Evolutionary conservation across 2,329 filamentous ascomycete species (phyloP).

Genomic region (Alternaria consortialis): DNA sequence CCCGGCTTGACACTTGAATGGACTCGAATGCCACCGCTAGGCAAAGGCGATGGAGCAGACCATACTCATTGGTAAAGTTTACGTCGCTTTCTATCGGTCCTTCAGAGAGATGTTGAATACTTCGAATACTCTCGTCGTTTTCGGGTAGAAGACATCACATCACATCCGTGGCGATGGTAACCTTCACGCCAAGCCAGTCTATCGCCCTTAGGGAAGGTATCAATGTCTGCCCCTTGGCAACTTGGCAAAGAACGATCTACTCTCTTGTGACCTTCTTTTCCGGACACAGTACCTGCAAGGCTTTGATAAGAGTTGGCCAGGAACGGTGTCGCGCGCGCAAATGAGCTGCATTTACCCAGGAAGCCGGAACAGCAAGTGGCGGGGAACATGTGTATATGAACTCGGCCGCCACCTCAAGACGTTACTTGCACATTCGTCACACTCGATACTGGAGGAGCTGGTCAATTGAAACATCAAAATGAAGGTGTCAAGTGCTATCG

Average conservation of each 20-base stretch:
- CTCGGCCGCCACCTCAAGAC: constrained; percentile 11
- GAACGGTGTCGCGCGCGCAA: constrained; percentile 23
- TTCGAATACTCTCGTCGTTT: not conserved
- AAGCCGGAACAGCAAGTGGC: constrained; percentile 11
- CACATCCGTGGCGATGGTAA: constrained; percentile 6
- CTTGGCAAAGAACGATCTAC: constrained; percentile 27
- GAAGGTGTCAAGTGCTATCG: constrained; percentile 37
- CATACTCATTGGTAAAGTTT: not conserved
- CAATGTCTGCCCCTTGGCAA: constrained; percentile 36
- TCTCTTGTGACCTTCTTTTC: constrained; percentile 46
- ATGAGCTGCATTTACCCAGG: constrained; percentile 23
- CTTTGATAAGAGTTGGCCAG: constrained; percentile 35
- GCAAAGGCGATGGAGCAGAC: not conserved
- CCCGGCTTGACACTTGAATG: too few relatives aligned
- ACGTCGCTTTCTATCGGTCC: not conserved
- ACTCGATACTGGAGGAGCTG: not conserved
- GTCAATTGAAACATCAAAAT: constrained; percentile 25
- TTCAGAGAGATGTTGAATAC: not conserved
- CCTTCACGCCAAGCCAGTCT: constrained; percentile 32
- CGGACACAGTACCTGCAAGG: constrained; percentile 32
- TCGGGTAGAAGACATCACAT: not conserved
- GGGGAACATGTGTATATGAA: constrained; percentile 26
- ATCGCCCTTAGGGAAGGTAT: constrained; percentile 43
- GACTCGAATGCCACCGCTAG: not conserved
- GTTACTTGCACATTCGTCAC: not conserved